phyloP scores from a whole-genome alignment of 2,329 filamentous ascomycete species.

The Dactylellina parvicollis region DNA sequence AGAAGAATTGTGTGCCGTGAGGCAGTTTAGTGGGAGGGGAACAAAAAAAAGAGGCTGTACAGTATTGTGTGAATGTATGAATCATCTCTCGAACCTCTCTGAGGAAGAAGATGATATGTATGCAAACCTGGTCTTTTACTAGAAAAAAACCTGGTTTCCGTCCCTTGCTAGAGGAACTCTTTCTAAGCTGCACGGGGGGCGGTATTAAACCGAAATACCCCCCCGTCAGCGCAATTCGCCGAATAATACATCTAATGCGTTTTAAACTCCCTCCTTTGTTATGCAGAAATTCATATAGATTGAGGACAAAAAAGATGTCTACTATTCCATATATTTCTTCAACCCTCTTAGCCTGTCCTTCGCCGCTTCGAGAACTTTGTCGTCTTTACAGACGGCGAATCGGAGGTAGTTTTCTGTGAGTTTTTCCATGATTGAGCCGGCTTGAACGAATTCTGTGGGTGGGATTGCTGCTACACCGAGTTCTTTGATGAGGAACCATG shows the following conservation, averaged over 20 bases:
- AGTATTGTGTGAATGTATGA: conserved; percentile 25
- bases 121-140: not conserved
- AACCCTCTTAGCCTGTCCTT: conserved; percentile 78
- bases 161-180: not conserved
- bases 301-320: conserved; percentile 2
- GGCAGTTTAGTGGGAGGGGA: conserved; percentile 5
- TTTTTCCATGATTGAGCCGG: conserved; percentile 72
- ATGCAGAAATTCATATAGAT: not conserved
- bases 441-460: conserved; percentile 96
- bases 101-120: not conserved
- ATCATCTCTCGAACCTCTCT: not conserved
- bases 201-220: too few species aligned
- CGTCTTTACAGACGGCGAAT: conserved; percentile 88
- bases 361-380: conserved; percentile 80
- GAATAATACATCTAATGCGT: not conserved
- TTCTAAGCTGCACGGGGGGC: too few species aligned
- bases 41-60: conserved; percentile 30
- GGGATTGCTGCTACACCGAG: conserved; percentile 95
- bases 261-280: not conserved
- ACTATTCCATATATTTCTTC: conserved; percentile 72
- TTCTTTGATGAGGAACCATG: conserved; percentile 97
- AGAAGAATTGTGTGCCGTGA: conserved; percentile 44
- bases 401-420: conserved; percentile 92
- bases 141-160: not conserved
- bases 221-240: not conserved